Conservation (phyloP, 768 basidiomycete genomes). For the Nidula microcarpa region DNA sequence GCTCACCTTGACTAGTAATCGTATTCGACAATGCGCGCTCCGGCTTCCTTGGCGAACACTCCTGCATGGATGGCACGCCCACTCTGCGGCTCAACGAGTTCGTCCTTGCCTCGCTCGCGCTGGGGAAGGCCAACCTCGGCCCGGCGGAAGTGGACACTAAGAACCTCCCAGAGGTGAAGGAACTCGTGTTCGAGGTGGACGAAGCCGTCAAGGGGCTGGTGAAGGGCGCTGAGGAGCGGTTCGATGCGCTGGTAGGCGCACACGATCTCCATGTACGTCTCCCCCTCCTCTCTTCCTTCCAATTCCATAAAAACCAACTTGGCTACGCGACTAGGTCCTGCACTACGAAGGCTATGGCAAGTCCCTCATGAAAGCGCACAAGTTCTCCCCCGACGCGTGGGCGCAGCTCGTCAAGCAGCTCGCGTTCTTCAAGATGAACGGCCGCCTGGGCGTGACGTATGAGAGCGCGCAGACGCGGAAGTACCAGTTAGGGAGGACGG, state of each 20-base stretch:
- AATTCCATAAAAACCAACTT: neutral
- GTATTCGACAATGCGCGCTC: constrained; percentile 95
- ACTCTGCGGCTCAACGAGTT: constrained; percentile 96
- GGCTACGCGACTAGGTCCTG: constrained; percentile 46
- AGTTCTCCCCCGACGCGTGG: constrained; percentile 91
- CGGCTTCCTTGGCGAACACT: constrained; percentile 88
- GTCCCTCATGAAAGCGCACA: constrained; percentile 75
- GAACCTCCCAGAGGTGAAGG: constrained; percentile 54
- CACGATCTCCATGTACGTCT: constrained; percentile 75
- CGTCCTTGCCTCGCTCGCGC: constrained; percentile 70
- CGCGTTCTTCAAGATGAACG: constrained; percentile 85
- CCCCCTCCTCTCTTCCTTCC: neutral
- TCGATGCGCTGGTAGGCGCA: constrained; percentile 68
- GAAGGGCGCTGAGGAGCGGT: constrained; percentile 55
- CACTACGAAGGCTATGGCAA: constrained; percentile 92
- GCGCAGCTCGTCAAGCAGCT: constrained; percentile 95
- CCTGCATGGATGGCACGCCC: constrained; percentile 92
- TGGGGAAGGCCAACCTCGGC: constrained; percentile 75
- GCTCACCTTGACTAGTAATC: constrained; percentile 55
- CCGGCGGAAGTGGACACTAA: constrained; percentile 24
- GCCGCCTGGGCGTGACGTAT: constrained; percentile 78
- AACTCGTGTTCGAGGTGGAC: constrained; percentile 72
- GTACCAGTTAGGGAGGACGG: constrained; percentile 87
- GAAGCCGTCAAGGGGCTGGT: constrained; percentile 49
- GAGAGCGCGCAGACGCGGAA: constrained; percentile 94